Conservation (phyloP, 2,329 filamentous ascomycete species). For the Neodidymelliopsis sp. region DNA sequence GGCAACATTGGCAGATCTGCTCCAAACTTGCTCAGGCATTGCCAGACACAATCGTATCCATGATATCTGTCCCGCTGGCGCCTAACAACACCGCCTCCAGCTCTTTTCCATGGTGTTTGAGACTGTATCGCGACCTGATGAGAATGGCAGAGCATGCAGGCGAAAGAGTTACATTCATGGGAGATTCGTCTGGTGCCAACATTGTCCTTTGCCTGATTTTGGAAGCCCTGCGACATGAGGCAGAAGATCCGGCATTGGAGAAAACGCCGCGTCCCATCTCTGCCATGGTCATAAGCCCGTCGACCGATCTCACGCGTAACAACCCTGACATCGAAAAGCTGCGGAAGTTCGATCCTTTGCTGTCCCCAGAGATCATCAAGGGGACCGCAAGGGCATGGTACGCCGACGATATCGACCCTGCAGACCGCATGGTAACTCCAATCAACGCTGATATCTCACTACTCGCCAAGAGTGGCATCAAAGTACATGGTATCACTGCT, state of each 20-base stretch:
- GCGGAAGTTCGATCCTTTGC: conserved; percentile 55
- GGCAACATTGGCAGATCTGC: conserved; percentile 62
- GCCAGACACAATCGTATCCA: conserved; percentile 51
- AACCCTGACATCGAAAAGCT: conserved; percentile 55
- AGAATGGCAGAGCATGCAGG: conserved; percentile 45
- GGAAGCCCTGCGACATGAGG: conserved; percentile 47
- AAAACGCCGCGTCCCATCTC: conserved; percentile 41
- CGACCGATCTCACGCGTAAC: conserved; percentile 57
- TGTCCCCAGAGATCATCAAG: conserved; percentile 53
- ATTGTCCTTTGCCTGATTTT: conserved; percentile 55
- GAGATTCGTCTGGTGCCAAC: conserved; percentile 65
- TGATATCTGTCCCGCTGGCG: conserved; percentile 63
- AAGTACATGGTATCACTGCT: conserved; percentile 61
- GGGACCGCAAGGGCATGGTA: conserved; percentile 54
- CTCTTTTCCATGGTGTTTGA: conserved; percentile 57
- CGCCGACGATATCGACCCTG: conserved; percentile 48
- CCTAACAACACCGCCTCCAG: conserved; percentile 60
- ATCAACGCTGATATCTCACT: conserved; percentile 55
- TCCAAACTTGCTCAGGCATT: conserved; percentile 56
- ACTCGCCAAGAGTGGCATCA: conserved; percentile 50
- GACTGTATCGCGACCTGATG: conserved; percentile 55
- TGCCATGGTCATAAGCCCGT: conserved; percentile 58
- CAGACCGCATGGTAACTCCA: conserved; percentile 59
- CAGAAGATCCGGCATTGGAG: conserved; percentile 8
- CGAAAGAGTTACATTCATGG: conserved; percentile 59